These are phyloP conservation scores for Turritis glabra DNA, from an alignment of 345 rosid genomes.

Conservation along the genomic window DNA sequence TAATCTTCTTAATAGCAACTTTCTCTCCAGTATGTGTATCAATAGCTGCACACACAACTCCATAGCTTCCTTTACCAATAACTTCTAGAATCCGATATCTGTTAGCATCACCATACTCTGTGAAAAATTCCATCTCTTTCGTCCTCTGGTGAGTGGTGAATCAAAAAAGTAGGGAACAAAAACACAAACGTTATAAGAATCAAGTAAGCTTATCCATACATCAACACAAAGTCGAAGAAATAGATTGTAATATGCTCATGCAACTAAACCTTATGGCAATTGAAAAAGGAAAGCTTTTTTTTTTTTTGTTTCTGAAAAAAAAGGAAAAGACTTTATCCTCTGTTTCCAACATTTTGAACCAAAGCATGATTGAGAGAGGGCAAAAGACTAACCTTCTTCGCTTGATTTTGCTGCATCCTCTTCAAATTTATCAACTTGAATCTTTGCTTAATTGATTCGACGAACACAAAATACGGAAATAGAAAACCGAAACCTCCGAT, in stretches of 20 bases:
- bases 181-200: neutral
- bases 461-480: neutral
- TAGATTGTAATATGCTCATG: neutral
- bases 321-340: neutral
- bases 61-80: constrained; percentile 96
- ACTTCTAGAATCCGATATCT: constrained; percentile 82
- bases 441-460: neutral
- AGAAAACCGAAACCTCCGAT: neutral
- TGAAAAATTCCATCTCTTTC: constrained; percentile 86
- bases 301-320: neutral
- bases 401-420: constrained; percentile 39
- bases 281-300: constrained; percentile 7
- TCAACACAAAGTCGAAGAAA: neutral
- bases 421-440: constrained; percentile 8
- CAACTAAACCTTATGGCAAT: neutral
- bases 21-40: constrained; percentile 93
- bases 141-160: constrained; percentile 47
- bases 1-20: constrained; percentile 92
- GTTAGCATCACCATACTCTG: constrained; percentile 95
- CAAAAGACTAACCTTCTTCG: constrained; percentile 28
- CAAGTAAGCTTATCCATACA: neutral
- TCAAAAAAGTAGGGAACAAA: neutral
- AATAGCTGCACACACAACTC: constrained; percentile 94
- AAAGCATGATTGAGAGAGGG: neutral
- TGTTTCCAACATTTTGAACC: neutral